Evolutionary conservation across 2,329 filamentous ascomycete species (phyloP).

Genomic region (Penicillium freii): DNA sequence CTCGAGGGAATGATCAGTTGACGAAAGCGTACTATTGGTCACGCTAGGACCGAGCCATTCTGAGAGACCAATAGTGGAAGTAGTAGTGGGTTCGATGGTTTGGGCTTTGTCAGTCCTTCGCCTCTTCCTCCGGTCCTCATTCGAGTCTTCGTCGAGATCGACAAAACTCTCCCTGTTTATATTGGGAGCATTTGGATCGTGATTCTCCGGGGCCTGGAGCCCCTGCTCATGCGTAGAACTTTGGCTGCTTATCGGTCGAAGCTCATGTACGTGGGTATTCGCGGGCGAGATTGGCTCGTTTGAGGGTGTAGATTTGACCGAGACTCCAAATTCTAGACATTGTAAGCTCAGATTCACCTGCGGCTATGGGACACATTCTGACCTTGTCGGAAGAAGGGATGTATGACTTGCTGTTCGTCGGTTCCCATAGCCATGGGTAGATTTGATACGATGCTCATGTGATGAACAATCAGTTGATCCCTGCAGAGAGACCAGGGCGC

Average conservation of each 20-base stretch:
- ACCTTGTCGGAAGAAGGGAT: conserved; percentile 46
- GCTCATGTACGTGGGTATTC: background rate
- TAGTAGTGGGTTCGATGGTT: conserved; percentile 4
- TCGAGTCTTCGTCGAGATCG: conserved; percentile 32
- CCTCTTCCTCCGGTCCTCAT: conserved; percentile 36
- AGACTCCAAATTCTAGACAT: conserved; percentile 18
- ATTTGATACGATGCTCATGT: conserved; percentile 26
- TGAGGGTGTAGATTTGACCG: conserved; percentile 7
- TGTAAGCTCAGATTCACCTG: background rate
- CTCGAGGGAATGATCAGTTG: background rate
- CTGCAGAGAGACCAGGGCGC: conserved; percentile 7
- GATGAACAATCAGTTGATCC: conserved; percentile 26
- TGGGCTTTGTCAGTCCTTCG: conserved; percentile 31
- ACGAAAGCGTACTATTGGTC: too few species aligned
- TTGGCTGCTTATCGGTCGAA: background rate
- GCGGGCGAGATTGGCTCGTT: background rate
- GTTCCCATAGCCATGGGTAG: conserved; percentile 40
- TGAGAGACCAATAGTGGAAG: conserved; percentile 13
- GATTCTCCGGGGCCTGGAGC: background rate
- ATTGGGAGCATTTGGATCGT: background rate
- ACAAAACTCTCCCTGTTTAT: background rate
- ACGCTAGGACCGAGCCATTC: conserved; percentile 14
- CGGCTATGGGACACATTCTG: conserved; percentile 3
- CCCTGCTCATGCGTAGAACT: background rate
- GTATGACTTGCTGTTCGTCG: conserved; percentile 38